Conservation (phyloP, 208 protist species). For the Trypanosoma melophagium region DNA sequence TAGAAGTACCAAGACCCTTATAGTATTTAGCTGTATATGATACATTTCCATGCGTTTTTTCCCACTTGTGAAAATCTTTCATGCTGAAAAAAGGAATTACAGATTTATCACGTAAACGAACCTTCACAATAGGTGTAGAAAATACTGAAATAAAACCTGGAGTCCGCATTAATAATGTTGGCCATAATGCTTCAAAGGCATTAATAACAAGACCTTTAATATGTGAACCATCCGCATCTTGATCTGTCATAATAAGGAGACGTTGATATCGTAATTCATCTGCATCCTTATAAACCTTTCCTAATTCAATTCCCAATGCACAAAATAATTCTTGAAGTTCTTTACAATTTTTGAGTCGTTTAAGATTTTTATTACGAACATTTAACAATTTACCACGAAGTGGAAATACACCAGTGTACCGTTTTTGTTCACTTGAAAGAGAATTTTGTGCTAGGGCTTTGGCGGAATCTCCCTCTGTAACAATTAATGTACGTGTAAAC, state of each 20-base stretch:
- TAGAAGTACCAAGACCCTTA: conserved; percentile 98
- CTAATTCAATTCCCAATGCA: conserved; percentile 77
- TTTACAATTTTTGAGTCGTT: conserved; percentile 92
- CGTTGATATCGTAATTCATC: conserved; percentile 97
- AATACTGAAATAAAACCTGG: conserved; percentile 94
- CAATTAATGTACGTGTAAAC: conserved; percentile 95
- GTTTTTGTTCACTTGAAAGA: conserved; percentile 95
- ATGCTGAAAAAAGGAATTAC: conserved; percentile 97
- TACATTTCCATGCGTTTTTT: conserved; percentile 62
- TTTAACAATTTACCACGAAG: conserved; percentile 98
- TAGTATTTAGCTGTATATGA: conserved; percentile 98
- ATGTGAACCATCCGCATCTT: conserved; percentile 99
- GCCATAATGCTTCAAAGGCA: conserved; percentile 99
- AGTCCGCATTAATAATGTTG: conserved; percentile 91
- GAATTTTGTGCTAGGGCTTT: conserved; percentile 97
- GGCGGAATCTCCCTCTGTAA: conserved; percentile 99
- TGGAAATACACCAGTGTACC: conserved; percentile 97
- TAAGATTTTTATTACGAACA: conserved; percentile 93
- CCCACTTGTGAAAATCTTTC: conserved; percentile 97
- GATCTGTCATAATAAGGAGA: conserved; percentile 99
- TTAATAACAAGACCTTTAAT: conserved; percentile 99
- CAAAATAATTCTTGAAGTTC: conserved; percentile 92
- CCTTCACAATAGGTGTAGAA: conserved; percentile 99
- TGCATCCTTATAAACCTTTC: conserved; percentile 69
- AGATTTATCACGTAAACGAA: conserved; percentile 71